Conservation (phyloP, 2,329 filamentous ascomycete species). For the Celoporthe dispersa region DNA sequence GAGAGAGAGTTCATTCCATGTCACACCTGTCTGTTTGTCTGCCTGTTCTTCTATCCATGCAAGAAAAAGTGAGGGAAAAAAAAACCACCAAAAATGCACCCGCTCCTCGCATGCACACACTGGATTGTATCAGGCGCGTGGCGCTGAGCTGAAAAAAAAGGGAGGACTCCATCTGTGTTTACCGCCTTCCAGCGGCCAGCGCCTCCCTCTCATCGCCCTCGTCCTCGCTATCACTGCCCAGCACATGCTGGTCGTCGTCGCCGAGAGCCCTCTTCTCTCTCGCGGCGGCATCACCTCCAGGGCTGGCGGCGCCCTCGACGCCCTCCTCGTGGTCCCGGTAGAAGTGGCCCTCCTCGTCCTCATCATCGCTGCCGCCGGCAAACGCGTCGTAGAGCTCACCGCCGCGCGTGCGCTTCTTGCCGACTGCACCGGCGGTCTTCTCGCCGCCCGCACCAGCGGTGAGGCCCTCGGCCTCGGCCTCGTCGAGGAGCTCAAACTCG, state of each 20-base stretch:
- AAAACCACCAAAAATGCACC: no score
- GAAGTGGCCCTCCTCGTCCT: conserved; percentile 54
- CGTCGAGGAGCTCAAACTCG: conserved; percentile 91
- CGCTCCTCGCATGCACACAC: no score
- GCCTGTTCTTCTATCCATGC: not conserved
- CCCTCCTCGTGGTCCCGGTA: conserved; percentile 37
- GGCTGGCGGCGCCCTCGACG: conserved; percentile 13
- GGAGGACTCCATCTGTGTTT: not conserved
- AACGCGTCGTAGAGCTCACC: conserved; percentile 98
- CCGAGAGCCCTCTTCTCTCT: conserved; percentile 36
- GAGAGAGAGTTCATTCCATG: not conserved
- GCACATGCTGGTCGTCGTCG: conserved; percentile 51
- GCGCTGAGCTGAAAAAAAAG: no score
- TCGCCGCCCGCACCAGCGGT: conserved; percentile 41
- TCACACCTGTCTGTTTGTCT: not conserved
- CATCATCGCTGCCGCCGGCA: conserved; percentile 81
- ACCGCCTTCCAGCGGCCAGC: conserved; percentile 31
- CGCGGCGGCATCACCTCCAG: conserved; percentile 36
- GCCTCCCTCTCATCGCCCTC: conserved; percentile 42
- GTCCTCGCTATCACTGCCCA: conserved; percentile 53
- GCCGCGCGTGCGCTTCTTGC: conserved; percentile 62
- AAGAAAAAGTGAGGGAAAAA: not conserved
- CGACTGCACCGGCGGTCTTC: conserved; percentile 45
- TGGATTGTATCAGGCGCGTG: not conserved
- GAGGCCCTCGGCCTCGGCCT: conserved; percentile 70